phyloP scores from a whole-genome alignment of 176 grass and related monocot genomes.

The Oropetium thomaeum region DNA sequence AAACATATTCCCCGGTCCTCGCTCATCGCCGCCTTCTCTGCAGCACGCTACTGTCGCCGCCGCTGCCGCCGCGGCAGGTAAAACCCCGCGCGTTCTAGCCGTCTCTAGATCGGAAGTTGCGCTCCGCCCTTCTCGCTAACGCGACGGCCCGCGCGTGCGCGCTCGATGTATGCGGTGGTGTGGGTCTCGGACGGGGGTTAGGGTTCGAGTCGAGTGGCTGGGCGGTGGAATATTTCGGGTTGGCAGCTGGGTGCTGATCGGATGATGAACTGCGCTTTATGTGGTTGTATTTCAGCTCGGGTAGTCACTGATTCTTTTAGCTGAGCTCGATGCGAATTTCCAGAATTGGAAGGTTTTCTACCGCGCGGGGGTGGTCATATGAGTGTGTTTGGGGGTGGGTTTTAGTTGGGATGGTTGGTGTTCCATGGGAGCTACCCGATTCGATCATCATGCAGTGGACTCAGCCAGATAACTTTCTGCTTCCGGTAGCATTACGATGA shows the following conservation, averaged over 20 bases:
- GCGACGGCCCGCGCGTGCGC: neutral
- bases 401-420: neutral
- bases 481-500: neutral
- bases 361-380: neutral
- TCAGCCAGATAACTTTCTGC: neutral
- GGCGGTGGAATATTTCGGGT: neutral
- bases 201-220: slow-evolving; percentile 24
- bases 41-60: slow-evolving; percentile 7
- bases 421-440: neutral
- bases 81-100: neutral
- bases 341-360: neutral
- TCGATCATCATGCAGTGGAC: neutral
- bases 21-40: slow-evolving; percentile 5
- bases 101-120: slow-evolving; percentile 28
- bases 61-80: slow-evolving; percentile 37
- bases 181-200: slow-evolving; percentile 20
- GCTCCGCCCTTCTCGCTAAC: neutral
- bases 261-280: neutral
- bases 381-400: neutral
- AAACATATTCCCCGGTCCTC: slow-evolving; percentile 25
- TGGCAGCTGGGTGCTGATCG: neutral
- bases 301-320: neutral
- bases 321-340: slow-evolving; percentile 1
- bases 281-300: neutral
- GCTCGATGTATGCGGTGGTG: neutral